These are phyloP conservation scores for Gossypium gossypioides DNA, from an alignment of 441 rosid genomes.

Conservation along the genomic window DNA sequence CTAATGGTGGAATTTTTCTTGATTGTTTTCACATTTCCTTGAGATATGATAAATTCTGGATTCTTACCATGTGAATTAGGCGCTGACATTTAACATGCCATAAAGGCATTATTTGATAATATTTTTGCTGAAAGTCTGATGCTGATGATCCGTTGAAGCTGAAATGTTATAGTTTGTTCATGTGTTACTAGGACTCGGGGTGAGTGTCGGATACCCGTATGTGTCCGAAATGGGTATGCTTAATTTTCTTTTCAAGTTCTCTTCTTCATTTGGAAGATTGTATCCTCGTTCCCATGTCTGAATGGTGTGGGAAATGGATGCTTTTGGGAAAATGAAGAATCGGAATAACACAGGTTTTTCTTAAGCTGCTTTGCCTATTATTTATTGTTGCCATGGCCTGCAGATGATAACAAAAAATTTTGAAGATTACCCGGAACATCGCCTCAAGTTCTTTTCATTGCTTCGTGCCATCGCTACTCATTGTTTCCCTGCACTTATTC, in stretches of 20 bases:
- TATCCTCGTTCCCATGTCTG: background rate
- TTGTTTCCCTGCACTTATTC: constrained; percentile 89
- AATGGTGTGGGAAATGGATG: background rate
- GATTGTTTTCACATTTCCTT: background rate
- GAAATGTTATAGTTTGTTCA: background rate
- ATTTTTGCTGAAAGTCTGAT: background rate
- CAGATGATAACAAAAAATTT: constrained; percentile 99
- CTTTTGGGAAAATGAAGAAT: background rate
- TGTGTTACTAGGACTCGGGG: background rate
- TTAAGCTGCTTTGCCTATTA: background rate
- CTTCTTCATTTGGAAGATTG: no score
- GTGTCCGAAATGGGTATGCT: no score
- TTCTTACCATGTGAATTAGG: background rate
- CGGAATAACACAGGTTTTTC: background rate
- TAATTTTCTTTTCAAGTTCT: no score
- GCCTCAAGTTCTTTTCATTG: constrained; percentile 92
- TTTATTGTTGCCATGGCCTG: background rate
- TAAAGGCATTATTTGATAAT: background rate
- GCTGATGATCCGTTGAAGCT: background rate
- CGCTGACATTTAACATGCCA: background rate
- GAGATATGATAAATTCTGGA: background rate
- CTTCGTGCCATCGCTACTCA: constrained; percentile 93
- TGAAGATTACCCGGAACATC: constrained; percentile 97
- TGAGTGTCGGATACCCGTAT: no score
- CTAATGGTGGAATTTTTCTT: background rate